These are phyloP conservation scores for Cladosporium colombiae DNA, from an alignment of 2,329 filamentous ascomycete species.

Conservation along the genomic window DNA sequence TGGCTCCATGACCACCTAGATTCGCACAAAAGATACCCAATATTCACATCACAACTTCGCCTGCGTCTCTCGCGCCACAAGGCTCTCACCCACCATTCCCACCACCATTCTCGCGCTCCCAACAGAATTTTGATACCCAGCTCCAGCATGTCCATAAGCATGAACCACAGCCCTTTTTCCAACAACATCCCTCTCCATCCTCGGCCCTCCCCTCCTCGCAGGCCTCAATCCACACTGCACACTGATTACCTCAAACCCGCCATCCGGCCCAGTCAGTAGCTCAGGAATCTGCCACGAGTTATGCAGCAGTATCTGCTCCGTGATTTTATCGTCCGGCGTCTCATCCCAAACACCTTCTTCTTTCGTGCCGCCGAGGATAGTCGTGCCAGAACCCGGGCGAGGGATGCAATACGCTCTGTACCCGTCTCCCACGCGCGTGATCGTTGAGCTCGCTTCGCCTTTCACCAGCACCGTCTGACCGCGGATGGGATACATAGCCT, in stretches of 20 bases:
- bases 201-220: conserved; percentile 45
- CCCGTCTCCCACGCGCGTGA: conserved; percentile 34
- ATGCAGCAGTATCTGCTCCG: conserved; percentile 40
- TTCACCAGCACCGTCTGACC: conserved; percentile 51
- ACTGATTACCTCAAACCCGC: conserved; percentile 47
- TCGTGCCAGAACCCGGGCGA: conserved; percentile 42
- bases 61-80: conserved; percentile 21
- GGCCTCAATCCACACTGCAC: conserved; percentile 48
- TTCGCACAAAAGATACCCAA: background rate
- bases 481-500: conserved; percentile 43
- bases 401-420: conserved; percentile 46
- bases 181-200: conserved; percentile 44
- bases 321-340: conserved; percentile 37
- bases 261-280: conserved; percentile 36
- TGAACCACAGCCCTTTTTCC: conserved; percentile 43
- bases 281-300: conserved; percentile 40
- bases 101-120: conserved; percentile 33
- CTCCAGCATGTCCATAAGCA: conserved; percentile 51
- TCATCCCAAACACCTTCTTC: conserved; percentile 41
- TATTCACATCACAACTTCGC: conserved; percentile 25
- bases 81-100: conserved; percentile 32
- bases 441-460: conserved; percentile 41
- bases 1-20: background rate
- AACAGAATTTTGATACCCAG: conserved; percentile 43
- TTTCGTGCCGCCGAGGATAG: conserved; percentile 50